These are phyloP conservation scores for Whalleya microplaca DNA, from an alignment of 2,329 filamentous ascomycete genomes.

Conservation along the genomic window DNA sequence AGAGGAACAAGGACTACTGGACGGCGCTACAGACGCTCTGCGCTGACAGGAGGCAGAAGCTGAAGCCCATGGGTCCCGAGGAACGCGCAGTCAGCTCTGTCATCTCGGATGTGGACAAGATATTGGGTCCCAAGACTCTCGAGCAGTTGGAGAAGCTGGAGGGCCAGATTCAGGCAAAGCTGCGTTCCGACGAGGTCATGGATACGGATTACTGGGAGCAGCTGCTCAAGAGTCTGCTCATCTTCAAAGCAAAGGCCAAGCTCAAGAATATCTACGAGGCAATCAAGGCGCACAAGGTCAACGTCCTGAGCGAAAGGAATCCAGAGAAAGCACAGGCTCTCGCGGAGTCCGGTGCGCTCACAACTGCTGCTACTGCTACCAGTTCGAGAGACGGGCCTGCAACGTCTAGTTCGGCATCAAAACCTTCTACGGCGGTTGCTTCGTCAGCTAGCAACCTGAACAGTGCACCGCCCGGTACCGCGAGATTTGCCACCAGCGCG, in stretches of 20 bases:
- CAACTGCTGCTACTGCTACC: conserved; percentile 42
- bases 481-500: conserved; percentile 69
- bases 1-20: conserved; percentile 86
- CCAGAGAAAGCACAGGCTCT: conserved; percentile 63
- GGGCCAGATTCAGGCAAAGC: conserved; percentile 81
- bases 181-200: conserved; percentile 86
- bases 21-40: conserved; percentile 86
- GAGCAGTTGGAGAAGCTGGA: conserved; percentile 88
- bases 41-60: conserved; percentile 71
- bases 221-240: conserved; percentile 77
- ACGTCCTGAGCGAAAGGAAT: conserved; percentile 68
- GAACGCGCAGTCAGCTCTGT: conserved; percentile 81
- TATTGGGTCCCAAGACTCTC: conserved; percentile 82
- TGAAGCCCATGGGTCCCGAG: conserved; percentile 63
- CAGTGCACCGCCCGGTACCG: conserved; percentile 57
- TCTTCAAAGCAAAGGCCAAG: conserved; percentile 92
- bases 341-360: conserved; percentile 44
- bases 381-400: conserved; percentile 24
- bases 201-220: conserved; percentile 99
- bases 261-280: conserved; percentile 77
- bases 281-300: conserved; percentile 71
- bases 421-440: conserved; percentile 12
- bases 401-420: conserved; percentile 32
- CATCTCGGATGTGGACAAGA: conserved; percentile 82
- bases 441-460: conserved; percentile 40